Evolutionary conservation across 192 early-diverging fungal genomes (phyloP).

Genomic region (Diversispora epigaea): DNA sequence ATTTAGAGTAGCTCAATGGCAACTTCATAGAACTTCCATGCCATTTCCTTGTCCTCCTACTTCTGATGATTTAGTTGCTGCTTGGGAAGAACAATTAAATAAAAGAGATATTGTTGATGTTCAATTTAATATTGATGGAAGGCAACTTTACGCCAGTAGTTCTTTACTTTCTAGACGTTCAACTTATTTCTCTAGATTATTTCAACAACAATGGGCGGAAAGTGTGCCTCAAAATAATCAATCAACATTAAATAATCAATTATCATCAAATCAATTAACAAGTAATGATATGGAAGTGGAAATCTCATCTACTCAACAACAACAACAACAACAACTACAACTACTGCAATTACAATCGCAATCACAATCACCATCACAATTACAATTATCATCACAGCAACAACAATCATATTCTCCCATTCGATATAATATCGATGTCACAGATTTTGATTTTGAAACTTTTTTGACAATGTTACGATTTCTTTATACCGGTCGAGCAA

Average conservation of each 20-base stretch:
- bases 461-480: slow-evolving; percentile 32
- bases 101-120: slow-evolving; percentile 15
- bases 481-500: slow-evolving; percentile 23
- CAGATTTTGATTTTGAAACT: slow-evolving; percentile 30
- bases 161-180: slow-evolving; percentile 16
- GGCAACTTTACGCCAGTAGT: slow-evolving; percentile 26
- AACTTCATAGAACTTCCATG: background rate
- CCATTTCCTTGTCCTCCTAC: slow-evolving; percentile 13
- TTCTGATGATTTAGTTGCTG: slow-evolving; percentile 17
- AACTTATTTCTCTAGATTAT: slow-evolving; percentile 22
- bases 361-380: no score
- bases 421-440: slow-evolving; percentile 4
- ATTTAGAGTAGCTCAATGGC: slow-evolving; percentile 17
- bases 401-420: background rate
- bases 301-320: no score
- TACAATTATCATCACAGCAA: background rate
- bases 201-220: slow-evolving; percentile 23
- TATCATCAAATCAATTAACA: no score
- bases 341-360: no score
- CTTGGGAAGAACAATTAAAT: slow-evolving; percentile 28
- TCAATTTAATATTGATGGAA: slow-evolving; percentile 26
- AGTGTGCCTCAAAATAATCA: background rate
- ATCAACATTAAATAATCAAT: no score
- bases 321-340: no score
- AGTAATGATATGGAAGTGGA: no score